Evolutionary conservation across 169 alveolate species (phyloP).

Genomic region (Eimeria tenella): DNA sequence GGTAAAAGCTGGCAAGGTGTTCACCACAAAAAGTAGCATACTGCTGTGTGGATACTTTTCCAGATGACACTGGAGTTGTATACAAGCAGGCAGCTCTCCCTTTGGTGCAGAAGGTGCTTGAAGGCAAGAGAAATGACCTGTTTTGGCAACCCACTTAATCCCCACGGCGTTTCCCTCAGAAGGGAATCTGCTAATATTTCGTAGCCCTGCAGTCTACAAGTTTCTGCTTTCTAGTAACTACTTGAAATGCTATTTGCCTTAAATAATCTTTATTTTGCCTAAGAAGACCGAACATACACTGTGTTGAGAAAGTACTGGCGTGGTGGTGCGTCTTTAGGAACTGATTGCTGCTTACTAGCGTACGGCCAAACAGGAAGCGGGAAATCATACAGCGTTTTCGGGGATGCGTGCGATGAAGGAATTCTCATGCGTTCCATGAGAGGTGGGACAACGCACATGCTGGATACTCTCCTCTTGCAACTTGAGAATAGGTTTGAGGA

Average conservation of each 20-base stretch:
- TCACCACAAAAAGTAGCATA: not conserved
- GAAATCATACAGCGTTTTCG: conserved; percentile 68
- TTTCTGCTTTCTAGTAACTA: too few species aligned
- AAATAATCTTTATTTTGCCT: not conserved
- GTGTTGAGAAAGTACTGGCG: too few species aligned
- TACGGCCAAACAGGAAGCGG: conserved; percentile 76
- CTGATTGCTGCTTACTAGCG: conserved; percentile 68
- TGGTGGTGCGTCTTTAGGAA: not conserved
- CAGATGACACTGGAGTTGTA: conserved; percentile 62
- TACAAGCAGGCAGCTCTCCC: conserved; percentile 68
- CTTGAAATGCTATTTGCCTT: too few species aligned
- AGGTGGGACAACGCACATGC: not conserved
- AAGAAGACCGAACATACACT: not conserved
- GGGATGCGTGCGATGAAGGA: conserved; percentile 59
- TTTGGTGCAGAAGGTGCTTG: conserved; percentile 53
- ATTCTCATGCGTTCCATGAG: conserved; percentile 67
- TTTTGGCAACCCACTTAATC: too few species aligned
- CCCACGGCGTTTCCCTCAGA: too few species aligned
- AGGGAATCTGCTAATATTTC: too few species aligned
- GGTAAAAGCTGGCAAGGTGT: not conserved
- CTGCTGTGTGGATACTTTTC: not conserved
- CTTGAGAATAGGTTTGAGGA: not conserved
- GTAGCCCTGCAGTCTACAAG: too few species aligned
- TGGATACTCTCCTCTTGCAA: not conserved
- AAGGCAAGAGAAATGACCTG: conserved; percentile 1